Percentiles rank a stretch among this genome's conserved stretches.
These are phyloP conservation scores for Parathielavia appendiculata DNA, from an alignment of 495 filamentous ascomycete genomes.

Conservation along the genomic window DNA sequence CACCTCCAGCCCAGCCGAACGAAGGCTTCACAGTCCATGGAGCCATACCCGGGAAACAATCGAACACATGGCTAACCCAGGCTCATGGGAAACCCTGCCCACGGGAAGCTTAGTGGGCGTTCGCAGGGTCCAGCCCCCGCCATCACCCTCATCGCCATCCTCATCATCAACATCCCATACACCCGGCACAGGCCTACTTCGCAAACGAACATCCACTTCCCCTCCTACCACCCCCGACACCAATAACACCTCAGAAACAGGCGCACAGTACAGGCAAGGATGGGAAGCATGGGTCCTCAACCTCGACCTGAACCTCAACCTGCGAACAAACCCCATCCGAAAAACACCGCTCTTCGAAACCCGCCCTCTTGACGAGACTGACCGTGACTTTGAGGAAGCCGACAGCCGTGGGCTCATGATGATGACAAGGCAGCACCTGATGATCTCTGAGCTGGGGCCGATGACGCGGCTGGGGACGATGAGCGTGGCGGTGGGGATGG, in stretches of 20 bases:
- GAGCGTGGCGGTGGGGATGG: slow-evolving; percentile 60
- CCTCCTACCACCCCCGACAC: background rate
- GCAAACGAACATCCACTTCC: slow-evolving; percentile 4
- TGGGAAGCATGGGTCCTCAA: slow-evolving; percentile 68
- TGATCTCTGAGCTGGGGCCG: slow-evolving; percentile 57
- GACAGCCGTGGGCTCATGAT: too few species aligned
- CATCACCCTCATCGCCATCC: slow-evolving; percentile 9
- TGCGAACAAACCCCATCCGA: slow-evolving; percentile 20
- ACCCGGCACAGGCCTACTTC: background rate
- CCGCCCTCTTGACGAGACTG: slow-evolving; percentile 27
- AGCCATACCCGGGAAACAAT: slow-evolving; percentile 34
- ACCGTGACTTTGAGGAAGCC: too few species aligned
- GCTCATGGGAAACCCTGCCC: slow-evolving; percentile 44
- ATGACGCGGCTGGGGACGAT: slow-evolving; percentile 52
- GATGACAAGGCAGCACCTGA: slow-evolving; percentile 36
- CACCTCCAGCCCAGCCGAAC: slow-evolving; percentile 30
- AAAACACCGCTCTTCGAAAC: slow-evolving; percentile 30
- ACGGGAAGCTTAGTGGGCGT: slow-evolving; percentile 48
- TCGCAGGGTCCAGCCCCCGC: slow-evolving; percentile 23
- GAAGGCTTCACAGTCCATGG: slow-evolving; percentile 35
- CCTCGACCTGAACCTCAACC: slow-evolving; percentile 27
- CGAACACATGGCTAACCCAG: slow-evolving; percentile 43
- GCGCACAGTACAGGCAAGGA: background rate
- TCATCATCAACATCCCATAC: background rate
- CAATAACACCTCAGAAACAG: slow-evolving; percentile 28